These are phyloP conservation scores for Sporothrix variecibatus DNA, from an alignment of 2,329 filamentous ascomycete genomes.

Conservation along the genomic window DNA sequence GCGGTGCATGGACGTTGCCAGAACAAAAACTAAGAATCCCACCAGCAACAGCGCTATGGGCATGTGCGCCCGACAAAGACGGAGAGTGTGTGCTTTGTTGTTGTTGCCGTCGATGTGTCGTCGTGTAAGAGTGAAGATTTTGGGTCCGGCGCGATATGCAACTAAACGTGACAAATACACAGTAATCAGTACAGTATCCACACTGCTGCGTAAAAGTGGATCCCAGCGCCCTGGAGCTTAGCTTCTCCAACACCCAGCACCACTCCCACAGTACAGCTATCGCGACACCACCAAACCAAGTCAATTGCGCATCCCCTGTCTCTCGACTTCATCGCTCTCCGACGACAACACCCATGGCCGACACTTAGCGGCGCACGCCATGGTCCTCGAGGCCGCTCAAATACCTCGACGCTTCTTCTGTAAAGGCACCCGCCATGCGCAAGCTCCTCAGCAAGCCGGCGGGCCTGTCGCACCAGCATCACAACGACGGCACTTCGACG, in stretches of 20 bases:
- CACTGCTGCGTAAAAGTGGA: not conserved
- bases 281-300: not conserved
- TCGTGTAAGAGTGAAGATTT: not conserved
- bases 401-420: not conserved
- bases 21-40: not conserved
- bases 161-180: not conserved
- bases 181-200: not conserved
- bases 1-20: slow-evolving; percentile 39
- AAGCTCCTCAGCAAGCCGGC: slow-evolving; percentile 60
- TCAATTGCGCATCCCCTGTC: not conserved
- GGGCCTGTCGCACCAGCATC: slow-evolving; percentile 36
- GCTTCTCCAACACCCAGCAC: not conserved
- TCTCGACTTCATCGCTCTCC: not conserved
- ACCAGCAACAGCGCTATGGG: not conserved
- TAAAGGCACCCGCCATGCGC: slow-evolving; percentile 56
- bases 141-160: not conserved
- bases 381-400: slow-evolving; percentile 17
- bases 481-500: not conserved
- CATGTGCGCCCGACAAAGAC: slow-evolving; percentile 15
- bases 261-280: not conserved
- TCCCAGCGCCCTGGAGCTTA: not conserved
- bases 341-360: not conserved
- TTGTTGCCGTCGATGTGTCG: not conserved
- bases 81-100: not conserved
- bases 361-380: slow-evolving; percentile 16